These are phyloP conservation scores for Coccomyxa sp. DNA, from an alignment of 139 green algal species.

Conservation along the genomic window DNA sequence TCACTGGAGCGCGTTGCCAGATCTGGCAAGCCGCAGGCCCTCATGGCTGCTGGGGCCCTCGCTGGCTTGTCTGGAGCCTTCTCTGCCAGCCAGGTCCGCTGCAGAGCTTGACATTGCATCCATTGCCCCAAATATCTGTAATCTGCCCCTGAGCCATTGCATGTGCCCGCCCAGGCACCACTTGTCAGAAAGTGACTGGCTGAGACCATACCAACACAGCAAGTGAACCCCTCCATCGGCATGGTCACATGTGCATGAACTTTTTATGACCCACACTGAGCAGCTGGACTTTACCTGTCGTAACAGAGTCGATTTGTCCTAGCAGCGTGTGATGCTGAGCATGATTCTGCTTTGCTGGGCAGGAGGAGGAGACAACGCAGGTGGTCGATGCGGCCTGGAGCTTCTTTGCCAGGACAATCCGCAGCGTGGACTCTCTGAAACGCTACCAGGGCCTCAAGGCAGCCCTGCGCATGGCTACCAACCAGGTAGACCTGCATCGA, in stretches of 20 bases:
- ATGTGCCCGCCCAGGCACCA: no score
- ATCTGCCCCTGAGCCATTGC: no score
- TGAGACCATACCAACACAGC: no score
- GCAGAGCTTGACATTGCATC: not conserved
- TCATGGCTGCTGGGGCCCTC: constrained; percentile 6
- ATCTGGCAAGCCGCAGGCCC: not conserved
- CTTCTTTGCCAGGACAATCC: constrained; percentile 4
- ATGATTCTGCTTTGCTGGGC: not conserved
- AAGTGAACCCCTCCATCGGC: no score
- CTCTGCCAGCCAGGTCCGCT: constrained; percentile 5
- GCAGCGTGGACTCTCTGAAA: not conserved
- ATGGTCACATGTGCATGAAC: no score
- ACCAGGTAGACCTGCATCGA: not conserved
- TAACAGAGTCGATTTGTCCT: no score
- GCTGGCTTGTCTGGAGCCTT: constrained; percentile 13
- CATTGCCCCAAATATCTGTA: not conserved
- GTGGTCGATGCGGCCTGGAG: not conserved
- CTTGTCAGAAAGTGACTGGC: no score
- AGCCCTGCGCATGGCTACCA: constrained; percentile 8
- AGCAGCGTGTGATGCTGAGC: no score
- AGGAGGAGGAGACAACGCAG: not conserved
- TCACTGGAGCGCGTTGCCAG: not conserved
- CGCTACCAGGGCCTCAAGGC: constrained; percentile 13
- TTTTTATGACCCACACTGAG: no score
- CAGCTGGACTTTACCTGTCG: no score